phyloP scores from a whole-genome alignment of 139 green algal species.

The Volvox reticuliferus region DNA sequence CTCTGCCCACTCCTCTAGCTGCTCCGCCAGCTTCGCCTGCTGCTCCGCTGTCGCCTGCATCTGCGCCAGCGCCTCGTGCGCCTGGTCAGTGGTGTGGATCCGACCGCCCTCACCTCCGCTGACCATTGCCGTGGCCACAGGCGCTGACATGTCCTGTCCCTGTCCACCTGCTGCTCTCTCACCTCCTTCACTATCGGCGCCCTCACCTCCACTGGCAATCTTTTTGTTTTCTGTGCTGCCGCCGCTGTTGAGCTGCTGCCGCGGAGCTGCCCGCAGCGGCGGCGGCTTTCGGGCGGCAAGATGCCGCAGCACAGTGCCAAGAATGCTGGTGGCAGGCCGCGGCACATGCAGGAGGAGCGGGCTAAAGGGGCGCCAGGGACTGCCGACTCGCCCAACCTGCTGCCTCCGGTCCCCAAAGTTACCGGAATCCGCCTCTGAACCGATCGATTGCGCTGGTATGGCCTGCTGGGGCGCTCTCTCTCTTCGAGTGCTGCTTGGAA shows the following conservation, averaged over 20 bases:
- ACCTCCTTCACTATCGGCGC: not conserved
- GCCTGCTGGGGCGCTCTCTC: not conserved
- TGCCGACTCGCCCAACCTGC: not conserved
- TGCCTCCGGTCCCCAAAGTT: not conserved
- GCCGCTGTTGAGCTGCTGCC: not conserved
- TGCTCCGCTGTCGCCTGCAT: not conserved
- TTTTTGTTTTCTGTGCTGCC: not conserved
- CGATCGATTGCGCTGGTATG: not conserved
- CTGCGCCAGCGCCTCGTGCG: not conserved
- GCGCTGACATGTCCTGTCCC: not conserved
- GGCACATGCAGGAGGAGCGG: not conserved
- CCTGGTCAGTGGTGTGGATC: not conserved
- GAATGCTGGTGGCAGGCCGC: not conserved
- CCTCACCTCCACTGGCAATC: not conserved
- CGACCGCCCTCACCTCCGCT: not conserved
- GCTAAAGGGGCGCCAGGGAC: not conserved
- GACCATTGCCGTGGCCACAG: not conserved
- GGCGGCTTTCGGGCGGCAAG: not conserved
- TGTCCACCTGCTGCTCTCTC: not conserved
- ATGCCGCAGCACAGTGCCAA: not conserved
- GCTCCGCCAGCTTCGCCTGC: not conserved
- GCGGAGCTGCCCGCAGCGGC: not conserved
- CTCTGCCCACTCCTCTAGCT: slow-evolving; percentile 22
- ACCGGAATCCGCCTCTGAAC: not conserved
- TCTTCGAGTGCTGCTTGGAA: not conserved